phyloP scores from a whole-genome alignment of 768 basidiomycete genomes.

The Leccinum boreale region DNA sequence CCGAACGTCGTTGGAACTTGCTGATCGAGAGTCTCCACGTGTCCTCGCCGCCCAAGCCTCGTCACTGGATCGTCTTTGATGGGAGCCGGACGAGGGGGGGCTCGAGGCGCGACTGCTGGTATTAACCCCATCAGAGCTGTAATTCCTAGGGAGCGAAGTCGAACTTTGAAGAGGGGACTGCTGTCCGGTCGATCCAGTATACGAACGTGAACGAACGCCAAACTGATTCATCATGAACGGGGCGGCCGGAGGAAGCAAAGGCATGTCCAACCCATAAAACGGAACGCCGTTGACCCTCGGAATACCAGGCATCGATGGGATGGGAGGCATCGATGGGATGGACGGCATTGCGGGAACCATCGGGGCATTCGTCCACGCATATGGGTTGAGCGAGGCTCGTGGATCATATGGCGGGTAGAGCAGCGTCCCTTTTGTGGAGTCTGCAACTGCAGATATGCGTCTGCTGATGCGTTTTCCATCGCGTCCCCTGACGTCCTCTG shows the following conservation, averaged over 20 bases:
- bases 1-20: conserved; percentile 18
- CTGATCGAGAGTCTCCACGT: conserved; percentile 8
- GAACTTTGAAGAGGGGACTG: conserved; percentile 25
- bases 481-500: conserved; percentile 50
- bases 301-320: conserved; percentile 35
- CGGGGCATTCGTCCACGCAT: conserved; percentile 22
- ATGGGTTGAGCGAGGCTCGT: conserved; percentile 26
- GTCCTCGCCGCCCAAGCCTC: conserved; percentile 21
- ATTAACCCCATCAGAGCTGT: conserved; percentile 24
- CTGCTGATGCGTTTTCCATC: conserved; percentile 36
- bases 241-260: conserved; percentile 67
- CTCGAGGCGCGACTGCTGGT: conserved; percentile 19
- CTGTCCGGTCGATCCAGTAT: conserved; percentile 30
- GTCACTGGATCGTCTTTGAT: conserved; percentile 32
- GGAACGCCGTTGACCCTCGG: conserved; percentile 37
- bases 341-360: conserved; percentile 31
- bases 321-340: conserved; percentile 37
- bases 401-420: conserved; percentile 28
- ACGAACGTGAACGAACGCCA: conserved; percentile 38
- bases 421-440: conserved; percentile 29
- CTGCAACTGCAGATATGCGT: conserved; percentile 41
- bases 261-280: conserved; percentile 56
- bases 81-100: conserved; percentile 17
- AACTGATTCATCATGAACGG: conserved; percentile 73
- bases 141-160: conserved; percentile 19